Percentiles rank a stretch among this genome's conserved stretches.
These are phyloP conservation scores for Cercospora nicotianae DNA, from an alignment of 2,329 filamentous ascomycete genomes.

Conservation along the genomic window DNA sequence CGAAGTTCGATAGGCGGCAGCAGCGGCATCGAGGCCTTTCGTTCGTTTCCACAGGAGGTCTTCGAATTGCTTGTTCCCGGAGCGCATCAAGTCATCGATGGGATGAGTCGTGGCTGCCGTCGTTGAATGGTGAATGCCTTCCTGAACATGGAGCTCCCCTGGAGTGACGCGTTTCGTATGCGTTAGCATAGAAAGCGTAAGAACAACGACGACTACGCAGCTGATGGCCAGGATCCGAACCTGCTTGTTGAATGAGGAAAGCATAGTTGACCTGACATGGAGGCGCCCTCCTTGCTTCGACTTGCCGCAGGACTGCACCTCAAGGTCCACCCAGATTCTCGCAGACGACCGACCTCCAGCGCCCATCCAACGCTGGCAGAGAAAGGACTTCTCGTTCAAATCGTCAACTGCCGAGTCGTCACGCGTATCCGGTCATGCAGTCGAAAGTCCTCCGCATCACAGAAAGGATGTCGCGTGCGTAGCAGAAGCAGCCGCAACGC, in stretches of 20 bases:
- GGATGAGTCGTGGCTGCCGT: background rate
- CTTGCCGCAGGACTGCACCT: background rate
- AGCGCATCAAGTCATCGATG: background rate
- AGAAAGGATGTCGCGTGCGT: background rate
- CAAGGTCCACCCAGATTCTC: background rate
- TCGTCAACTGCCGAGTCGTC: background rate
- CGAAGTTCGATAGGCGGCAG: background rate
- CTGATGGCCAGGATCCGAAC: background rate
- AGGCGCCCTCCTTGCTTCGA: background rate
- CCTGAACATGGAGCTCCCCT: background rate
- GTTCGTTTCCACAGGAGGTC: background rate
- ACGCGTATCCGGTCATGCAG: background rate
- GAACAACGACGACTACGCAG: background rate
- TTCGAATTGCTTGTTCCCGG: background rate
- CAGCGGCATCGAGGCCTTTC: background rate
- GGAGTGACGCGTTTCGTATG: background rate
- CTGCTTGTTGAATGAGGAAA: background rate
- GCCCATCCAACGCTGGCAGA: background rate
- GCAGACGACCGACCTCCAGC: background rate
- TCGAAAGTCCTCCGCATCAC: background rate
- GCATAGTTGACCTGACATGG: background rate
- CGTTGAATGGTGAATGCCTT: background rate
- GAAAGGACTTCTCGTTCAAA: background rate
- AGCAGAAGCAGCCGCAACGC: background rate
- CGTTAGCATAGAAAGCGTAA: background rate